Evolutionary conservation across 2,329 filamentous ascomycete genomes (phyloP), one percentile per base, ranked within the genome.

Genomic region (Helotiales sp.): DNA sequence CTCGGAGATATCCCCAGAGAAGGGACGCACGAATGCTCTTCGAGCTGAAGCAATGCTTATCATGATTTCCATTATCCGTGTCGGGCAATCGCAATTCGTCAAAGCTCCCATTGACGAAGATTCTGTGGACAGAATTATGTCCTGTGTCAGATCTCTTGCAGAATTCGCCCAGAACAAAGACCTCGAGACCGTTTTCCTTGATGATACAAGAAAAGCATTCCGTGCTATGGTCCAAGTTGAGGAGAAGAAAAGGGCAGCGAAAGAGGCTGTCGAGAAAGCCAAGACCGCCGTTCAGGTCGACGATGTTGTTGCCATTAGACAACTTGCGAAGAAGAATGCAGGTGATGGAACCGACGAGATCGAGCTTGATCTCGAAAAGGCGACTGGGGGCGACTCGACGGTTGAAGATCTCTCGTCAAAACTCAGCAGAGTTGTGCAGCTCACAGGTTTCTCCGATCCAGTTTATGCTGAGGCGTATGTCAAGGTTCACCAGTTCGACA

Each of bases 401-500:
- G 81, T 89, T 2, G 95, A 97, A 71, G 92, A 97, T 64, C 81
- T 97, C 2, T 89, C 90, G 12, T 96, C 92, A 54, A 99, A 99
- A 76, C 85, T 99, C 60, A 97, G 89, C 78, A 86, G 95, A 13
- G 93, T 99, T 34, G 95, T 99, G 22, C 95, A 99, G 75, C 84
- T 99, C 46, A 99, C 95, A 17, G 95, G 95, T 60, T 99, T 99
- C 82, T 98, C 95, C 0, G 95, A 99, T 71, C 89, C 95, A 1
- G 95, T 99, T 13, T 99, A 99, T 69, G 95, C 91, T n/a, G 95
- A 99, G 76, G 95, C 95, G 5, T 99, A 99, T 69, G 93, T 99
- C 70, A 96, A 96, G 73, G 93, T 99, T 9, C 93, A 98, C 73
- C 95, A 99, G 74, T 99, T 99, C 70, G 95, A 99, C 71, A 99